Evolutionary conservation across 2,329 filamentous ascomycete genomes (phyloP), one percentile per base, ranked within the genome.

Genomic region (Eutypa lata): DNA sequence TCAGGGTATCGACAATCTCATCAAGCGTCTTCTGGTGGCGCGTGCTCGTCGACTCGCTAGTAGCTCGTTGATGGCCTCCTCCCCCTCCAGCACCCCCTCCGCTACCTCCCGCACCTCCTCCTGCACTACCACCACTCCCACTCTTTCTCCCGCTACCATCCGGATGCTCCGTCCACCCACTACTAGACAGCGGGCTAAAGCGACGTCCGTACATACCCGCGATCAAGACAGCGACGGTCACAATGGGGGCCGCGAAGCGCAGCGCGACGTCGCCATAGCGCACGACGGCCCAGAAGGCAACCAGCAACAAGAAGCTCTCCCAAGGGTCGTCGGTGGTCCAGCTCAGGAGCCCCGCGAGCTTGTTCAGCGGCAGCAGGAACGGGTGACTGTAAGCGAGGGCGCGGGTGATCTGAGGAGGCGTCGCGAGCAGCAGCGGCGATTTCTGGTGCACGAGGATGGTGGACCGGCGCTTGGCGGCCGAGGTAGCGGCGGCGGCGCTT

Each of bases 381-480:
- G 94, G 92, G 68, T 99, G 93, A 58, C 92, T 96, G 70, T 97
- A 97, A 58, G 93, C 93, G 55, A 99, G 80, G 14, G 93, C 92
- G 62, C 94, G 85, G 2, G 94, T 99, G 68, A 99, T 88, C 68
- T 96, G 90, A 2, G 94, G 94, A 43, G 94, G 94, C 10, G 94
- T 99, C 16, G 93, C 91, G 54, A 96, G 87, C 18, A 99, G 81
- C 45, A 99, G 75, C 11, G 94, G 94, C 16, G 91, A 96, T 74
- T 97, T 99, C 71, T 96, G 93, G 72, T 97, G 92, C 19, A 99
- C 92, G 61, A 97, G 85, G 62, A 99, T 92, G 53, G 91, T 95
- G 18, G 91, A 95, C 45, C 90, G 86, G 57, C 93, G 88, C 66
- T 89, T 88, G 42, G 85, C 84, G 37, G 85, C 82, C 11, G 82